These are phyloP conservation scores for Diaporthe velutina DNA, from an alignment of 2,329 filamentous ascomycete genomes.

Conservation along the genomic window DNA sequence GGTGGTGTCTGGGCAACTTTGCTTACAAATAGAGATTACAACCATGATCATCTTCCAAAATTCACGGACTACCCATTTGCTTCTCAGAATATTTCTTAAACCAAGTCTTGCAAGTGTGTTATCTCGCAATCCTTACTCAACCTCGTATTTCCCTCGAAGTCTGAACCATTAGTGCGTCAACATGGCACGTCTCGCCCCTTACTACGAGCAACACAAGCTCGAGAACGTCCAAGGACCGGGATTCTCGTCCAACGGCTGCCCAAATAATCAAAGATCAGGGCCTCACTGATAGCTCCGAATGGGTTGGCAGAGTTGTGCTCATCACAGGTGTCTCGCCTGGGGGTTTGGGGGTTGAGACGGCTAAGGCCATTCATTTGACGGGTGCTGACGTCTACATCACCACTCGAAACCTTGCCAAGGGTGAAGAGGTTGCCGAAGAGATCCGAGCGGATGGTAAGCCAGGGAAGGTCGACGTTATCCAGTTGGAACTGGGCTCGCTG, in stretches of 20 bases:
- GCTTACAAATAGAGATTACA: background rate
- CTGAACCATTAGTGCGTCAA: background rate
- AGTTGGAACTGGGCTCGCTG: constrained; percentile 51
- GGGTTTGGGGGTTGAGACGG: constrained; percentile 52
- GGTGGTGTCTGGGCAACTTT: background rate
- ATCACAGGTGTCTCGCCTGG: constrained; percentile 54
- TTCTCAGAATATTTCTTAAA: background rate
- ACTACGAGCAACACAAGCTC: constrained; percentile 10
- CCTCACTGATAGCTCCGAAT: constrained; percentile 35
- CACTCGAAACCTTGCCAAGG: constrained; percentile 50
- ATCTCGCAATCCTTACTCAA: background rate
- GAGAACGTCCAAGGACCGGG: constrained; percentile 16
- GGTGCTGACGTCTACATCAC: constrained; percentile 52
- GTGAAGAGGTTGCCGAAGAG: constrained; percentile 43
- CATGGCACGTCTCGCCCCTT: constrained; percentile 10
- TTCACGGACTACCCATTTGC: background rate
- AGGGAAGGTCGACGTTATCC: constrained; percentile 47
- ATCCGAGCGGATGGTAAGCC: constrained; percentile 40
- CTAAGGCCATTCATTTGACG: constrained; percentile 49
- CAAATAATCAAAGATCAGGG: constrained; percentile 43
- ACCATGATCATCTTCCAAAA: background rate
- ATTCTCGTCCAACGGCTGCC: constrained; percentile 24
- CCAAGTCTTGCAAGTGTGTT: background rate
- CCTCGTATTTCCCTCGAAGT: background rate
- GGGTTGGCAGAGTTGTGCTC: constrained; percentile 50